These are phyloP conservation scores for Entoloma clypeatum DNA, from an alignment of 1,284 basidiomycete genomes.

Conservation along the genomic window DNA sequence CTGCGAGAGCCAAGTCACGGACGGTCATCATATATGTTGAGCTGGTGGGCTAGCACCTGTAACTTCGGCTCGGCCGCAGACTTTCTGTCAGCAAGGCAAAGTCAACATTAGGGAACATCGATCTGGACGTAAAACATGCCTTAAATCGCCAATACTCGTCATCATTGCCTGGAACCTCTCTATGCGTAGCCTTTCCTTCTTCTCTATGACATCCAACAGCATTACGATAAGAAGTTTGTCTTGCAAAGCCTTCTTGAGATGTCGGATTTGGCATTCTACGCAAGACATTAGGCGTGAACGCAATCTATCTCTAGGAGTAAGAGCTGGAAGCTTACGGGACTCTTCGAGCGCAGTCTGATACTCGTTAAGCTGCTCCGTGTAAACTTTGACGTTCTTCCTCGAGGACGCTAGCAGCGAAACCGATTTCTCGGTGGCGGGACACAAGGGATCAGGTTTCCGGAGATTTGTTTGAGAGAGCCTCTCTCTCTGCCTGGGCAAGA, in stretches of 20 bases:
- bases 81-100: too few relatives aligned
- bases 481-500: conserved; percentile 12
- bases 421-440: neutral
- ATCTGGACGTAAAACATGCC: too few relatives aligned
- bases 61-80: too few relatives aligned
- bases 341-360: conserved; percentile 10
- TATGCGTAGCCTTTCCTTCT: conserved; percentile 24
- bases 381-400: conserved; percentile 13
- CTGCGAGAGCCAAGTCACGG: neutral
- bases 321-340: conserved; percentile 20
- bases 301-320: too few relatives aligned
- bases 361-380: conserved; percentile 14
- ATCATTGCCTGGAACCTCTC: conserved; percentile 24
- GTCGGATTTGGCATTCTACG: conserved; percentile 7
- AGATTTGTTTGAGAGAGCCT: conserved; percentile 15
- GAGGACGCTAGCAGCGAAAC: neutral
- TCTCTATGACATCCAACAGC: conserved; percentile 25
- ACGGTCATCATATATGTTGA: too few relatives aligned
- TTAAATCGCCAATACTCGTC: conserved; percentile 17
- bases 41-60: too few relatives aligned
- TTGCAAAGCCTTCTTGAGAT: conserved; percentile 14
- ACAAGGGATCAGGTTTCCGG: conserved; percentile 16
- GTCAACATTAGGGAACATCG: too few relatives aligned
- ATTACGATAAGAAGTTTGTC: conserved; percentile 20
- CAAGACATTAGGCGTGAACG: neutral